A percentile compares a stretch with the other conserved stretches of the same genome.
These are phyloP conservation scores for Citrus inodora DNA, from an alignment of 345 rosid genomes.

Conservation along the genomic window DNA sequence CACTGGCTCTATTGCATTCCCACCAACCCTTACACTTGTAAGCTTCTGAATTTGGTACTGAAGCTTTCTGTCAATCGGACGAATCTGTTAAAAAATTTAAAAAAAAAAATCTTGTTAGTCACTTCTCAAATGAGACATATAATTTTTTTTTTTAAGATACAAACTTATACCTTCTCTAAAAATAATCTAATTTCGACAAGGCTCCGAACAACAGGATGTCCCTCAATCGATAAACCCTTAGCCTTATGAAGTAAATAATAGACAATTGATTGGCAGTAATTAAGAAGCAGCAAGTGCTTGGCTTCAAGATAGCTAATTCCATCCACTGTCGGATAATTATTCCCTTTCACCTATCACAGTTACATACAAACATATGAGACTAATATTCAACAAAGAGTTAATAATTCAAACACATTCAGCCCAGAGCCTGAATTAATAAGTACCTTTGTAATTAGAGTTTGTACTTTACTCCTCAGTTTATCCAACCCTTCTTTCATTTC, in stretches of 20 bases:
- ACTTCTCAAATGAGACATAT: background rate
- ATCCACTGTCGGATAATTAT: constrained; percentile 60
- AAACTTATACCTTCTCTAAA: constrained; percentile 69
- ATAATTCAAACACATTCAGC: background rate
- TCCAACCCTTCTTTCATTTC: constrained; percentile 86
- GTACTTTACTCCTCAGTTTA: constrained; percentile 61
- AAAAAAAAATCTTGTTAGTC: background rate
- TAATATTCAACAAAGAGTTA: background rate
- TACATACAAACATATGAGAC: background rate
- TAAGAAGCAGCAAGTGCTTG: constrained; percentile 74
- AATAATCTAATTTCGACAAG: constrained; percentile 86
- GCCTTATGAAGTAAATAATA: constrained; percentile 81
- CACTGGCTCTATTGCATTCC: constrained; percentile 27
- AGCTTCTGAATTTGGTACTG: constrained; percentile 93
- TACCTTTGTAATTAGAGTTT: constrained; percentile 76
- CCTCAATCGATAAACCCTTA: constrained; percentile 69
- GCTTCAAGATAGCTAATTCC: constrained; percentile 94
- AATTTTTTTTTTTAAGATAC: background rate
- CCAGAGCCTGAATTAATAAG: background rate
- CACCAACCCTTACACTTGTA: constrained; percentile 43
- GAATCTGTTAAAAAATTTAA: constrained; percentile 59
- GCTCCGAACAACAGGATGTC: constrained; percentile 73
- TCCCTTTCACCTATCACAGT: constrained; percentile 60
- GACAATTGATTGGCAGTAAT: constrained; percentile 80
- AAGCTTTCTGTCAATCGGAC: constrained; percentile 84